These are phyloP conservation scores for Lentinula sp. DNA, from an alignment of 768 basidiomycete species.

Conservation along the genomic window DNA sequence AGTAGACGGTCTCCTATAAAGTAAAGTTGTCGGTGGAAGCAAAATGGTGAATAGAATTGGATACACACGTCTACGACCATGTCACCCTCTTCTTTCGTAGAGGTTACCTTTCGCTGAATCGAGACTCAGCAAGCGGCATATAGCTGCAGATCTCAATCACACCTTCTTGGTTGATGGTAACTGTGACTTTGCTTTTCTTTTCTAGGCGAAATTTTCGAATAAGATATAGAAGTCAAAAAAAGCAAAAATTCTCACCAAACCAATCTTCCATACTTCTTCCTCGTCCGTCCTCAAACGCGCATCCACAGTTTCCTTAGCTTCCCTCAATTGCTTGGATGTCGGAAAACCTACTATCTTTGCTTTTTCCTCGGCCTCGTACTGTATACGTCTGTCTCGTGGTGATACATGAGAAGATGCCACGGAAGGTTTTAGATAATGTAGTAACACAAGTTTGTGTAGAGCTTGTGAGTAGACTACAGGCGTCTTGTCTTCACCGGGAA, in stretches of 20 bases:
- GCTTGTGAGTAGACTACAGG: constrained; percentile 49
- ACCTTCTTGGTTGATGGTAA: constrained; percentile 15
- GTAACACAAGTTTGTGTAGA: constrained; percentile 65
- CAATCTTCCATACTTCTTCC: constrained; percentile 67
- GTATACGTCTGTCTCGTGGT: constrained; percentile 73
- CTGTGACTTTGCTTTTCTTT: constrained; percentile 48
- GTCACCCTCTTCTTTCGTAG: constrained; percentile 42
- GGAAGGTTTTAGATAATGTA: constrained; percentile 73
- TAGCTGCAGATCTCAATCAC: background rate
- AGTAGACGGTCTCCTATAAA: constrained; percentile 61
- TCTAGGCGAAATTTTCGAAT: constrained; percentile 34
- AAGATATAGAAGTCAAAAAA: constrained; percentile 2
- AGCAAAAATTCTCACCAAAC: constrained; percentile 46
- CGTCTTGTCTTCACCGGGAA: background rate
- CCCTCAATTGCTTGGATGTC: constrained; percentile 70
- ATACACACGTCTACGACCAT: constrained; percentile 61
- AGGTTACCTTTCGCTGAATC: constrained; percentile 15
- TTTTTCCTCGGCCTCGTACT: constrained; percentile 77
- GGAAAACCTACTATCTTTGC: constrained; percentile 70
- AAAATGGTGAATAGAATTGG: background rate
- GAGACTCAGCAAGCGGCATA: background rate
- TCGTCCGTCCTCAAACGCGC: constrained; percentile 64
- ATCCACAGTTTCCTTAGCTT: constrained; percentile 63
- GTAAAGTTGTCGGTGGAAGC: constrained; percentile 6
- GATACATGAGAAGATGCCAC: constrained; percentile 74